Evolutionary conservation across 2,329 filamentous ascomycete species (phyloP), one percentile per base, ranked within the genome.

Genomic region (Beauveria pseudobassiana): DNA sequence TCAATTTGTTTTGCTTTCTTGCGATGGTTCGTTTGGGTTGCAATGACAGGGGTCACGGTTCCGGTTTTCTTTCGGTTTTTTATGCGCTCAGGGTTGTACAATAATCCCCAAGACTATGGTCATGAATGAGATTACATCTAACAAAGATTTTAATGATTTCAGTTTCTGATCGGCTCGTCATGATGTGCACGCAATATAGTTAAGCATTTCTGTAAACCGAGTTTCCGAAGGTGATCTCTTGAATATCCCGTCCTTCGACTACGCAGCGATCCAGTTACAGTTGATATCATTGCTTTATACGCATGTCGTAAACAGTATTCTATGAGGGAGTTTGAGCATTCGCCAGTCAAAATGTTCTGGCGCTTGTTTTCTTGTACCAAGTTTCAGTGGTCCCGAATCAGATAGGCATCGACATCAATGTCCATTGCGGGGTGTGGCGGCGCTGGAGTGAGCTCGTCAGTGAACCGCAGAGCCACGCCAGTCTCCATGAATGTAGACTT

Each of bases 21-120:
- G 72, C 72, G 72, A 79, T 79, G 81, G 78, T 83, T 81, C 82
- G 79, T 80, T 83, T 85, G 81, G 87, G 84, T 86, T 87, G 88
- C 85, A 86, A 91, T 88, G 87, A 89, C 89, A 89, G 83, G 84
- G 86, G 86, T 89, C 82, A 87, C 83, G 87, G 88, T 87, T 85
- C 83, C 86, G 86, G 87, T 83, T 70, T 74, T 73, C 4, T 83
- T 85, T 80, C 77, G 12, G 30, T 10, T 38, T 34, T 80, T 80
- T 72, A 69, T 71, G 69, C 74, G 80, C 79, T 82, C 80, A 76
- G 81, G 85, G 83, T 84, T 88, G 85, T 88, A 88, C 84, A 87
- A 86, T 87, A 87, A 84, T 82, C 81, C 81, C 82, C 83, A 84
- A 82, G 84, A 82, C 81, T 79, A 83, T 80, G 82, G 82, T 83